Percentiles rank a stretch among this genome's conserved stretches.
Evolutionary conservation across 2,329 filamentous ascomycete species (phyloP).

Genomic region (Pestalotiopsis sp.): DNA sequence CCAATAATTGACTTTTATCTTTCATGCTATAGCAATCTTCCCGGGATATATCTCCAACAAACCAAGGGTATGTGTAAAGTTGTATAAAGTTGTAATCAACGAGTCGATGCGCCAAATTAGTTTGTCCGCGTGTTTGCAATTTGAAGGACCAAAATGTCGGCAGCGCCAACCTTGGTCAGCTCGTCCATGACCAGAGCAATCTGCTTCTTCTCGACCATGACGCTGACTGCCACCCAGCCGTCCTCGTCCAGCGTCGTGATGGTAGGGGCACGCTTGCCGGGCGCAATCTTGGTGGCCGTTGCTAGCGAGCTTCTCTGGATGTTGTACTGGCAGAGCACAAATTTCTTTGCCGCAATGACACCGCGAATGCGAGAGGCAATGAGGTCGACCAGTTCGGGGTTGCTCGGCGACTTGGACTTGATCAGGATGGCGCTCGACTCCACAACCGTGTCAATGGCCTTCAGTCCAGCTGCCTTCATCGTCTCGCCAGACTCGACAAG

Average conservation of each 20-base stretch:
- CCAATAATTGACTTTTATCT: not conserved
- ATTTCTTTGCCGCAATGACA: conserved; percentile 93
- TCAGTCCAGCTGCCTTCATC: conserved; percentile 93
- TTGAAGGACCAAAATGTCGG: conserved; percentile 82
- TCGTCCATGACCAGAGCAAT: conserved; percentile 89
- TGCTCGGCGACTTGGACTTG: conserved; percentile 82
- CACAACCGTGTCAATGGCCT: conserved; percentile 91
- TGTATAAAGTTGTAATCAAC: not conserved
- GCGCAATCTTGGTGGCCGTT: conserved; percentile 76
- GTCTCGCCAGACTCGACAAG: conserved; percentile 98
- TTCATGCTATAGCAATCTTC: not conserved
- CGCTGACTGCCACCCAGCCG: conserved; percentile 91
- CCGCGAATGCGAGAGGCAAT: conserved; percentile 87
- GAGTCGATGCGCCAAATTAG: not conserved
- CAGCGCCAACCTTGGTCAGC: conserved; percentile 73
- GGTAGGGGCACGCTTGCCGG: conserved; percentile 91
- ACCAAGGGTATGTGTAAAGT: not conserved
- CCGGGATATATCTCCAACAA: not conserved
- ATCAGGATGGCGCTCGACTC: conserved; percentile 88
- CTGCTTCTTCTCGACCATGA: conserved; percentile 89
- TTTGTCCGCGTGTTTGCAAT: conserved; percentile 68
- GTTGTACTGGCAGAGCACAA: conserved; percentile 96
- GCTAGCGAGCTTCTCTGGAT: conserved; percentile 71
- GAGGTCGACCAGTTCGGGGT: conserved; percentile 78
- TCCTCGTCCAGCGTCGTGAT: conserved; percentile 86